These are phyloP conservation scores for Oropetium thomaeum DNA, from an alignment of 176 grass and related monocot species.

Conservation along the genomic window DNA sequence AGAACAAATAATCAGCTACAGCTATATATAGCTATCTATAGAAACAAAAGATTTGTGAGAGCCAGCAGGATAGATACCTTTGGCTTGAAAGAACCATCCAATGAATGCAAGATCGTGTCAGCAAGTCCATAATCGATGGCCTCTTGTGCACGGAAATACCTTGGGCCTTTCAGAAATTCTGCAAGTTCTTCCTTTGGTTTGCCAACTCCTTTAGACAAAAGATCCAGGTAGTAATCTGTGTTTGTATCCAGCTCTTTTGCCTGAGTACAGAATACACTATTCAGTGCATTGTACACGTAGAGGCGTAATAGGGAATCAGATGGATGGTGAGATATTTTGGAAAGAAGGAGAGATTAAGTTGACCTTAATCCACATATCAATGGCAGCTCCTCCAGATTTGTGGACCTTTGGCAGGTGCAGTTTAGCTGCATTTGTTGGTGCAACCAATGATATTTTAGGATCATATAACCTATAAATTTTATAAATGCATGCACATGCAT, in stretches of 20 bases:
- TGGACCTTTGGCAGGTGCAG: slow-evolving; percentile 66
- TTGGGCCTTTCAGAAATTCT: slow-evolving; percentile 59
- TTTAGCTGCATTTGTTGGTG: slow-evolving; percentile 49
- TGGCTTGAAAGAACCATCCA: slow-evolving; percentile 58
- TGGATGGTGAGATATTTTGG: background rate
- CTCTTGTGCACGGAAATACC: slow-evolving; percentile 71
- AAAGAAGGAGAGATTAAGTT: background rate
- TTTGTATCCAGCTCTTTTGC: slow-evolving; percentile 85
- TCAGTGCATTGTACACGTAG: background rate
- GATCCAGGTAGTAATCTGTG: slow-evolving; percentile 66
- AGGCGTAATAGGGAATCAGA: background rate
- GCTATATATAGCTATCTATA: background rate
- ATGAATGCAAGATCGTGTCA: slow-evolving; percentile 65
- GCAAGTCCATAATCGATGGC: slow-evolving; percentile 83
- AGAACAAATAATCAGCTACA: background rate
- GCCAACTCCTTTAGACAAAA: slow-evolving; percentile 58
- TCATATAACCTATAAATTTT: background rate
- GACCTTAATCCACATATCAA: slow-evolving; percentile 88
- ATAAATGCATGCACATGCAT: background rate
- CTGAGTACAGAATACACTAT: slow-evolving; percentile 25
- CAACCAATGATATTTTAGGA: background rate
- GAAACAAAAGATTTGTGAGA: background rate
- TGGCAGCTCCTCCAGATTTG: slow-evolving; percentile 73
- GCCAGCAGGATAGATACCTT: slow-evolving; percentile 36
- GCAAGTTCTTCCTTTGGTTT: slow-evolving; percentile 78